Evolutionary conservation across 2,329 filamentous ascomycete species (phyloP).

Genomic region (Trichoderma sp.): DNA sequence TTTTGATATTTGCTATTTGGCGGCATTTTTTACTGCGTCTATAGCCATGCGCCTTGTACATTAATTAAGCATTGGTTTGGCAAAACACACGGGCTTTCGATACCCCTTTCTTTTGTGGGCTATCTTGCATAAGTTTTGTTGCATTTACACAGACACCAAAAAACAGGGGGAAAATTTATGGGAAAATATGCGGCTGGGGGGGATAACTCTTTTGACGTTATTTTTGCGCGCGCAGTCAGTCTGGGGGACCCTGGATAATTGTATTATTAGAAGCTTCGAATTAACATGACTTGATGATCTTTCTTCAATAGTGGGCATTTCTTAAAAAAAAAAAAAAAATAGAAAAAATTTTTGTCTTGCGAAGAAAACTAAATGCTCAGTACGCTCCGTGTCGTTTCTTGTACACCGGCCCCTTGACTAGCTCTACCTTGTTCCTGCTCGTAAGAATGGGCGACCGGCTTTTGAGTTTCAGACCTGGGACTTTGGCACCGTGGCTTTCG

Average conservation of each 20-base stretch:
- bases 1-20: not conserved
- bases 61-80: not conserved
- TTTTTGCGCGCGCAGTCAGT: not conserved
- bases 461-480: constrained; percentile 52
- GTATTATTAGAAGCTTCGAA: constrained; percentile 9
- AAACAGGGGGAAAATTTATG: not conserved
- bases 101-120: constrained; percentile 10
- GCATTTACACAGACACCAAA: not conserved
- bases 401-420: constrained; percentile 47
- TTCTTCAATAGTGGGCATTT: not conserved
- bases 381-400: constrained; percentile 48
- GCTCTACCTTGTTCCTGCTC: constrained; percentile 43
- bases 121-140: not conserved
- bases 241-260: not conserved
- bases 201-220: not conserved
- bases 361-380: constrained; percentile 27
- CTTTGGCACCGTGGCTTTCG: constrained; percentile 52
- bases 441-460: constrained; percentile 50
- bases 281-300: constrained; percentile 8
- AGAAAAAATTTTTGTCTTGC: not conserved
- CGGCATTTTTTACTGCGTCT: not conserved
- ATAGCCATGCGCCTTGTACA: not conserved
- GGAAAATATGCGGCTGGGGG: not conserved
- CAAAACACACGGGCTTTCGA: not conserved
- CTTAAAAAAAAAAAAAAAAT: not conserved